Base-by-base conservation (phyloP, 2,329 filamentous ascomycete species). In the Pseudogymnoascus sp. region DNA sequence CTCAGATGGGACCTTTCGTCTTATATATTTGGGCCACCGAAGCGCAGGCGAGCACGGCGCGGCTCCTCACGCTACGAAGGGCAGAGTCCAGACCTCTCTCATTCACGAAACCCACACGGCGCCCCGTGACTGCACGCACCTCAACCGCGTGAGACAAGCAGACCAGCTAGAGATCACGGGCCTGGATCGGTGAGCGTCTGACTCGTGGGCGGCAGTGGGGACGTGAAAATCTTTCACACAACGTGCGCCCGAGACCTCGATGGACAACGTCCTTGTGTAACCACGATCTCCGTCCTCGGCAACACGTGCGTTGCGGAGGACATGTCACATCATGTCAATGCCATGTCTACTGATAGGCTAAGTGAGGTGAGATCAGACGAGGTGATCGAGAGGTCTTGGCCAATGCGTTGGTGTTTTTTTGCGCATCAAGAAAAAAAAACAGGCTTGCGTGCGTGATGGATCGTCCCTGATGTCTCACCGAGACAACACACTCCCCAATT, bases 161-260 rank as follows among this genome's bases (percentile, higher is more conserved):
- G 44, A 21, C 47, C 26, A 17, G 15, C 44, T 19, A 23, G n/a
- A 8, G 42, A 17, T 53, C 47, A 53, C 26, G 26, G 26, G 10
- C n/a, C 47, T 53, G 26, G 47, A 53, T 26, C 26, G 47, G 26
- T 31, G 47, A 53, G 26, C 4, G 13, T 44, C 23, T 53, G n/a
- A 53, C 26, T 53, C 47, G 47, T 53, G 26, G 9, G 26, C 7
- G 47, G 13, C 19, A 26, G 47, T 23, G 44, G 44, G 23, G 15
- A 17, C 47, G n/a, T 31, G n/a, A 53, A 31, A 53, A 53, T 31
- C 47, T 11, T 53, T 31, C 47, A 31, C 44, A 50, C 47, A 53
- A 53, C 47, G 47, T 53, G 47, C 26, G 47, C 47, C 26, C 47
- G 47, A 53, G 26, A 53, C 26, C 47, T 53, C 47, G 47, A 53